A percentile compares a stretch with the other conserved stretches of the same genome.
Evolutionary conservation across 768 basidiomycete species (phyloP).

Genomic region (Calocera viscosa): DNA sequence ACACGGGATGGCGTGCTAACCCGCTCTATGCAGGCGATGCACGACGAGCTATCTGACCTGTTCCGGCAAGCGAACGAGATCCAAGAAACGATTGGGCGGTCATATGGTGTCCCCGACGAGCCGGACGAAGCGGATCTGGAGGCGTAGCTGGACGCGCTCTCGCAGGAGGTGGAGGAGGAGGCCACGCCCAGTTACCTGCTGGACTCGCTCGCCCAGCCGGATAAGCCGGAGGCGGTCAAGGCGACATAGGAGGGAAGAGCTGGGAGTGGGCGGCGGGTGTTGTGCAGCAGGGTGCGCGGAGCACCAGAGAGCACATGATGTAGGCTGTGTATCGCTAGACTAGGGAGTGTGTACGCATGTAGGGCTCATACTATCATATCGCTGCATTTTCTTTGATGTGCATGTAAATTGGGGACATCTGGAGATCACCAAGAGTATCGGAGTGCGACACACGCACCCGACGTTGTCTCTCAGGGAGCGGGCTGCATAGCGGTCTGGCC

Average conservation of each 20-base stretch:
- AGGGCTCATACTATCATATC: too few species aligned
- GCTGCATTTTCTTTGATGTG: too few species aligned
- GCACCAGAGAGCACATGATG: too few species aligned
- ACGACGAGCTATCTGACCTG: slow-evolving; percentile 96
- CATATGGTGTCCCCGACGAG: slow-evolving; percentile 94
- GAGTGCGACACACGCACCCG: too few species aligned
- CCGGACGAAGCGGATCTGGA: slow-evolving; percentile 94
- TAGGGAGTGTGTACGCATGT: too few species aligned
- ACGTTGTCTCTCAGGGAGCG: too few species aligned
- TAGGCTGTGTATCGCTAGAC: too few species aligned
- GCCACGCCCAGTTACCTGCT: slow-evolving; percentile 80
- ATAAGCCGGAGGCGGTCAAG: not conserved
- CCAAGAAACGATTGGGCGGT: slow-evolving; percentile 83
- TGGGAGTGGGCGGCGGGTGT: too few species aligned
- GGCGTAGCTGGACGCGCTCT: slow-evolving; percentile 95
- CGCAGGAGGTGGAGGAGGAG: slow-evolving; percentile 74
- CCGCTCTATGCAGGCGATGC: slow-evolving; percentile 52
- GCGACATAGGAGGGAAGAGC: not conserved
- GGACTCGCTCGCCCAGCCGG: slow-evolving; percentile 70
- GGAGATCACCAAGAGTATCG: too few species aligned
- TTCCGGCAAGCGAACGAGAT: slow-evolving; percentile 97
- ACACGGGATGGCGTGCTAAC: not conserved
- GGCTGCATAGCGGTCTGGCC: too few species aligned
- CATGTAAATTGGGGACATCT: too few species aligned
- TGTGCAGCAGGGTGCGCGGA: not conserved